Base-by-base conservation (phyloP, 441 rosid species). In the Euphorbia celastroides region DNA sequence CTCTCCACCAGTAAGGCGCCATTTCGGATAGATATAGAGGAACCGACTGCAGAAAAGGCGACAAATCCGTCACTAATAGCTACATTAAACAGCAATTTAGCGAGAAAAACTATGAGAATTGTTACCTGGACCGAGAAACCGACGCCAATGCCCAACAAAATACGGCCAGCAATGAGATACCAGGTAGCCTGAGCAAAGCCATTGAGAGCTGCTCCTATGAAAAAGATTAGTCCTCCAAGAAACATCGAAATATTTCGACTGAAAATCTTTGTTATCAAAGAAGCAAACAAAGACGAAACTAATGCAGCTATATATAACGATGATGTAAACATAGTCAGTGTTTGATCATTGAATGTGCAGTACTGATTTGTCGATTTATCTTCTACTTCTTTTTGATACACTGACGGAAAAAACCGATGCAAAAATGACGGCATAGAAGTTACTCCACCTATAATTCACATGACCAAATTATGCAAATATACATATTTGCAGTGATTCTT, bases 361-460 rank as follows among this genome's bases (percentile, higher is more conserved):
- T 92, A 92, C 64, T 92, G 92, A 28, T 87, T 89, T 72, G 84
- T 82, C 6, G 78, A 57, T 2, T 82, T 71, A 63, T 84, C 83
- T 32, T 5, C 38, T 60, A 80, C 85, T 77, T 89, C 79, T 75
- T 88, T 79, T 38, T 63, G 69, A 79, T 81, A 87, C 64, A 92
- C 88, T 7, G 57, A 71, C 2, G 93, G 98, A 80, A 89, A 89
- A 61, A 92, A 92, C 0, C 75, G 79, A 58, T 58, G 83, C 81
- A 89, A 75, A 77, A 92, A 92, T 68, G 89, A 85, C 52, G 83
- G 88, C 98, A 92, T 92, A 38, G 95, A 87, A 58, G 96, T 92
- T 67, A 92, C 96, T 27, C 96, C 95, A 54, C 94, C 96, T 46
- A 20, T 20, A 46, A 46, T 46, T 46, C 17, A 42, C 2, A 14